phyloP scores from a whole-genome alignment of 768 basidiomycete genomes.

The Pseudohyphozyma bogoriensis region DNA sequence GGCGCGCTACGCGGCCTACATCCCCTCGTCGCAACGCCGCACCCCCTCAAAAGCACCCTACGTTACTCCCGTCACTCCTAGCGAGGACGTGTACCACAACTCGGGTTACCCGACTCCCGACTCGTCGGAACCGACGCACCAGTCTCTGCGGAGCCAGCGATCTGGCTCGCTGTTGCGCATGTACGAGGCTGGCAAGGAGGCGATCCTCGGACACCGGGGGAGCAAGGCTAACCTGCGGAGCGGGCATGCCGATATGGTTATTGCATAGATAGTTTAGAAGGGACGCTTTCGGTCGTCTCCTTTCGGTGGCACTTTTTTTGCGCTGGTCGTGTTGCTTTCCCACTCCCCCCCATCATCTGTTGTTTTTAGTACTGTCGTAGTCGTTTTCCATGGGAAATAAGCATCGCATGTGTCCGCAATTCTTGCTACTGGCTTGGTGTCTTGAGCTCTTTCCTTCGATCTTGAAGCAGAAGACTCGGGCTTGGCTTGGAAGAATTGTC shows the following conservation, averaged over 20 bases:
- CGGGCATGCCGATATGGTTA: background rate
- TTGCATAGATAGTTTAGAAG: background rate
- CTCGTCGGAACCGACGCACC: background rate
- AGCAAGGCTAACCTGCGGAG: background rate
- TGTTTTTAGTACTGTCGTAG: background rate
- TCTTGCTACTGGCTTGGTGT: too few relatives aligned
- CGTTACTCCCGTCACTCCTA: constrained; percentile 9
- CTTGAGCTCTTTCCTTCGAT: too few relatives aligned
- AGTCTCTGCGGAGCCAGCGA: constrained; percentile 1
- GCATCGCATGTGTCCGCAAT: too few relatives aligned
- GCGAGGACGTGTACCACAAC: constrained; percentile 10
- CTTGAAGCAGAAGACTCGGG: too few relatives aligned
- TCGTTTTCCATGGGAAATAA: too few relatives aligned
- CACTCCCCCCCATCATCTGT: too few relatives aligned
- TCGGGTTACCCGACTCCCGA: constrained; percentile 8
- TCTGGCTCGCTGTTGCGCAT: constrained; percentile 16
- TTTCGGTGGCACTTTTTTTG: too few relatives aligned
- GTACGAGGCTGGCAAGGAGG: constrained; percentile 8
- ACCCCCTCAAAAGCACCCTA: constrained; percentile 7
- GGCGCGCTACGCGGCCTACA: constrained; percentile 3
- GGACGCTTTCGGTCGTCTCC: too few relatives aligned
- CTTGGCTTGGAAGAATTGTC: too few relatives aligned
- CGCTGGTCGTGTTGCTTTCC: too few relatives aligned
- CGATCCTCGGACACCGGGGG: background rate
- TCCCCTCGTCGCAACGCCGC: constrained; percentile 6